These are phyloP conservation scores for Peniophora sp. DNA, from an alignment of 1,284 basidiomycete genomes.

Conservation along the genomic window DNA sequence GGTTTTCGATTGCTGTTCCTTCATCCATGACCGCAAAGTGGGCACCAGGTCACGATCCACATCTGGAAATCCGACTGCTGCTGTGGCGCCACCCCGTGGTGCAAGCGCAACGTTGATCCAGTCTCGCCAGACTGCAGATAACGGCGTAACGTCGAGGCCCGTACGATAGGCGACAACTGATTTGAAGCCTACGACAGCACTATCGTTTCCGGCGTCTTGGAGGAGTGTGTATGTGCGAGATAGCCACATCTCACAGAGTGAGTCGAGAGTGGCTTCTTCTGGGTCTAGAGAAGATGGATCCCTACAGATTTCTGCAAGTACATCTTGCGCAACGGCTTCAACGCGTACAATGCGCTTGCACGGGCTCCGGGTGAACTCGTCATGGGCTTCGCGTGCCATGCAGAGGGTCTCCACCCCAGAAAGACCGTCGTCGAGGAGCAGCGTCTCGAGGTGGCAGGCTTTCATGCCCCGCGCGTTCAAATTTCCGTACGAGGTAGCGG, in stretches of 20 bases:
- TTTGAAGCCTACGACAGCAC: conserved; percentile 62
- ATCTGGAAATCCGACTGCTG: neutral
- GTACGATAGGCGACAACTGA: conserved; percentile 70
- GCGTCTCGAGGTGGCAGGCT: conserved; percentile 47
- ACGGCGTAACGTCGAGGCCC: conserved; percentile 44
- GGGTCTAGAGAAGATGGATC: conserved; percentile 14
- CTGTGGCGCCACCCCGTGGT: neutral
- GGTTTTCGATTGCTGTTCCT: neutral
- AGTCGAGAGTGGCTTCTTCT: neutral
- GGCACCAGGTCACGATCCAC: neutral
- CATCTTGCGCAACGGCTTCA: conserved; percentile 51
- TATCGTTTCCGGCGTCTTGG: conserved; percentile 27
- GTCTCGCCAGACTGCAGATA: conserved; percentile 1
- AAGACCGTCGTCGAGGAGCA: conserved; percentile 68
- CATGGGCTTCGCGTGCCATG: conserved; percentile 52
- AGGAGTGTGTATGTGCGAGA: conserved; percentile 25
- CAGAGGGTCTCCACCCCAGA: conserved; percentile 38
- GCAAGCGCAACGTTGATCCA: conserved; percentile 4
- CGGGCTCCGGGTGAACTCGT: conserved; percentile 41
- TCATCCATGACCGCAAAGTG: no score
- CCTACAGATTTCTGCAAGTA: neutral
- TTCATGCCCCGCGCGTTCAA: conserved; percentile 49
- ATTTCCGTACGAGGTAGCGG: conserved; percentile 37
- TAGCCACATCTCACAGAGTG: conserved; percentile 26
- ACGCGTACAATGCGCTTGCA: conserved; percentile 59